Evolutionary conservation across 2,329 filamentous ascomycete genomes (phyloP).

Genomic region (Teratosphaeria epicoccoides): DNA sequence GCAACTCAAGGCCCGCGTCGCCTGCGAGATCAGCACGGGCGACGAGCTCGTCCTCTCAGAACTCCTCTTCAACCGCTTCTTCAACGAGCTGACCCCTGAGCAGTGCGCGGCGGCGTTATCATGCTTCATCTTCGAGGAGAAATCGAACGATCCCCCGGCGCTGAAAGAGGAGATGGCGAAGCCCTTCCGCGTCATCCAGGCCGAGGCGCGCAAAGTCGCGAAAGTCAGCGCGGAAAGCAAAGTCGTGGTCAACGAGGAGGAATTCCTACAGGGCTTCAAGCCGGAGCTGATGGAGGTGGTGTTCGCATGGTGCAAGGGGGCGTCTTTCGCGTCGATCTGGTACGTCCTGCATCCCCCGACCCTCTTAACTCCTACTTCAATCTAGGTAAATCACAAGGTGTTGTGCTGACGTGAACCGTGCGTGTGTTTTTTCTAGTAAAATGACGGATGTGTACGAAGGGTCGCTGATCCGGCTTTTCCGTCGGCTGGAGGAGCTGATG

Average conservation of each 20-base stretch:
- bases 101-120: conserved; percentile 76
- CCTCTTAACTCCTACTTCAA: too few species aligned
- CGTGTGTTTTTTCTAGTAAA: conserved; percentile 51
- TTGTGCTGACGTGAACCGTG: background rate
- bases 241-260: conserved; percentile 84
- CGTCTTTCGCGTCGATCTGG: conserved; percentile 89
- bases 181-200: conserved; percentile 75
- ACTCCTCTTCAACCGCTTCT: conserved; percentile 92
- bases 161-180: conserved; percentile 78
- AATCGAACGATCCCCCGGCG: conserved; percentile 60
- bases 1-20: conserved; percentile 90
- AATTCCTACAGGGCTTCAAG: conserved; percentile 82
- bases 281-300: conserved; percentile 97
- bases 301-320: conserved; percentile 79
- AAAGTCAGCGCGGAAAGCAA: conserved; percentile 95
- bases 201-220: conserved; percentile 76
- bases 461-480: conserved; percentile 89
- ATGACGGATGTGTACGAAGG: conserved; percentile 99
- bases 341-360: conserved; percentile 43
- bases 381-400: too few species aligned
- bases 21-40: conserved; percentile 93
- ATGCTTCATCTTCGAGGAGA: conserved; percentile 97
- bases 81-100: conserved; percentile 88
- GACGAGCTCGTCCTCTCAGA: conserved; percentile 91
- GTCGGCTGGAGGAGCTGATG: conserved; percentile 83